Conservation (phyloP, 176 grass and related monocot species). For the Puccinellia tenuiflora region DNA sequence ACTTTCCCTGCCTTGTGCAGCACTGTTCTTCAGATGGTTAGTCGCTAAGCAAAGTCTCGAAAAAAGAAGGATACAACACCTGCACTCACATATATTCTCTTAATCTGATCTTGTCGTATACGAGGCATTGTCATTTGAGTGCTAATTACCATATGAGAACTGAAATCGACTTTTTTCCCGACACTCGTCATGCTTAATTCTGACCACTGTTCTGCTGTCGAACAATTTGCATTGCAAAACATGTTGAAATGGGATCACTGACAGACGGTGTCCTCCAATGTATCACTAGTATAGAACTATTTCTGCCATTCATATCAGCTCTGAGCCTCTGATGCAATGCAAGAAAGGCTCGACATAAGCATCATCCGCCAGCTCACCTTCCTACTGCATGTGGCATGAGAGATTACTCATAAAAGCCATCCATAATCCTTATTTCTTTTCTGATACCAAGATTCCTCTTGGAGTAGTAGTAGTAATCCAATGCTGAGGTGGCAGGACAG, state of each 20-base stretch:
- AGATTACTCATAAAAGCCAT: not conserved
- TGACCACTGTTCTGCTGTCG: not conserved
- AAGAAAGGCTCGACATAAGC: conserved; percentile 2
- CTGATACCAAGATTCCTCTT: not conserved
- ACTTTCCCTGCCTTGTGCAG: conserved; percentile 21
- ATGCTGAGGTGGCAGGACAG: conserved; percentile 30
- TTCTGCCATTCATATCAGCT: conserved; percentile 1
- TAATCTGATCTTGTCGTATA: not conserved
- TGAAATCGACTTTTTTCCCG: not conserved
- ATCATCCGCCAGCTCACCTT: conserved; percentile 36
- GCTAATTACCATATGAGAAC: not conserved
- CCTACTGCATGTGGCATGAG: conserved; percentile 17
- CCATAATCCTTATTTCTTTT: not conserved
- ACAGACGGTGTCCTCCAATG: not conserved
- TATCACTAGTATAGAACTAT: not conserved
- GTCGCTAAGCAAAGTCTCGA: not conserved
- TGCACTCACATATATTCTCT: not conserved
- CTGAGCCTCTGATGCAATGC: not conserved
- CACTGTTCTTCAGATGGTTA: not conserved
- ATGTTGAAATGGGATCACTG: not conserved
- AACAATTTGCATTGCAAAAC: not conserved
- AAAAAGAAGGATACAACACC: not conserved
- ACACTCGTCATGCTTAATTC: not conserved
- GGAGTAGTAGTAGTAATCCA: not conserved
- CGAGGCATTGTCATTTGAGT: not conserved